Evolutionary conservation across 805 yeast genomes (phyloP), one percentile per base, ranked within the genome.

Genomic region (Saturnispora bothae): DNA sequence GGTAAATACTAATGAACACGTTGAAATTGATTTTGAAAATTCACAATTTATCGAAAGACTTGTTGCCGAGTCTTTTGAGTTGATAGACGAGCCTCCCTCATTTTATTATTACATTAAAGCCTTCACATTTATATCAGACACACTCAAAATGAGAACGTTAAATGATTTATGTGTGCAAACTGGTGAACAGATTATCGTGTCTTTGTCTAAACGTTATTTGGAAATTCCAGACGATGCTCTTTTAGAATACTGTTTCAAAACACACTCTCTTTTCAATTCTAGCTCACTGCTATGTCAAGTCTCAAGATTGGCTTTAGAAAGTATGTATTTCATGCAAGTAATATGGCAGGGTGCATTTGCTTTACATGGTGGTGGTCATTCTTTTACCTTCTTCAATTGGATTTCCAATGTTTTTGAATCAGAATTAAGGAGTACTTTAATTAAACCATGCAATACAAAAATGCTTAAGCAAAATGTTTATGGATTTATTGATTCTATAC

Each of bases 191-290:
- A 13, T 27, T 15, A 18, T 32, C 8, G 20, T 5, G 8, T 4
- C 23, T 1, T 16, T 32, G 1, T 27, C 32, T 15, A 19, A 20
- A 4, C 6, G 16, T 3, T 28, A 32, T 22, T 7, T 17, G 7
- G 28, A 27, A 3, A 10, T 38, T 6, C 36, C 32, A 27, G 32
- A 27, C 12, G 17, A 26, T 14, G 13, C 18, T 7, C 17, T 28
- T 13, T 32, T 38, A 13, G 40, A 37, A 21, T 37, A 37, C 14
- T 37, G 40, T 13, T 31, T 37, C 10, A 37, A 31, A 27, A 31
- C 35, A 4, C 40, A 37, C 16, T 37, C 40, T 7, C 26, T 37
- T 3, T 31, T 37, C 26, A 30, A 27, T 26, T 37, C 40, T 2
- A 31, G 35, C 16, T 12, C 22, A 13, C 10, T 25, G 8, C 14